phyloP scores from a whole-genome alignment of 169 alveolate species.

The Eimeria praecox region DNA sequence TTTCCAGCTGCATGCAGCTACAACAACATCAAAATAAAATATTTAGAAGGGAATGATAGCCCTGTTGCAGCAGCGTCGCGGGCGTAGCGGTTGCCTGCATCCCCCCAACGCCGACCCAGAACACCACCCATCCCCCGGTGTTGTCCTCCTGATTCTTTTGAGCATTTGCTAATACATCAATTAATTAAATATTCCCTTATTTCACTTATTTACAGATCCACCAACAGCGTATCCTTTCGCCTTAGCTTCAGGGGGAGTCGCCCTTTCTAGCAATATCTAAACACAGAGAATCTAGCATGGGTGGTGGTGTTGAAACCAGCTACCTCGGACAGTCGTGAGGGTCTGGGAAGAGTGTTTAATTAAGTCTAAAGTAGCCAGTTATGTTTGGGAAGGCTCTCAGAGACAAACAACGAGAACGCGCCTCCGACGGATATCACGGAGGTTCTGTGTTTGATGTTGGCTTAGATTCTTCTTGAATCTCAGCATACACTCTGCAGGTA shows the following conservation, averaged over 20 bases:
- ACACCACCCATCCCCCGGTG: conserved; percentile 19
- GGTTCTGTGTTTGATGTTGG: not conserved
- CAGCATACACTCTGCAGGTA: not conserved
- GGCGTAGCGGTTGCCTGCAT: not conserved
- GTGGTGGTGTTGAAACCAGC: not conserved
- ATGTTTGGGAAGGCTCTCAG: not conserved
- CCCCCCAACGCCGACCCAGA: conserved; percentile 61
- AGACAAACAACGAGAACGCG: not conserved
- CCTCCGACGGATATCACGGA: not conserved
- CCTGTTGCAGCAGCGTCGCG: not conserved
- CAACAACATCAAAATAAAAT: not conserved
- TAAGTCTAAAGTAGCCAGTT: too few relatives aligned
- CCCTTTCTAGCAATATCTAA: not conserved
- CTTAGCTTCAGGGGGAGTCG: not conserved
- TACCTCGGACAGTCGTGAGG: not conserved
- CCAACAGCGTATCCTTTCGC: not conserved
- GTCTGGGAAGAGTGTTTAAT: not conserved
- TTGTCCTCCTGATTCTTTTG: not conserved
- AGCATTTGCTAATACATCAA: not conserved
- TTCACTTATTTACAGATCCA: not conserved
- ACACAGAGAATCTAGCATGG: too few relatives aligned
- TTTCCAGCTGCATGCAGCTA: conserved; percentile 2
- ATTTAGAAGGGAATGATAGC: not conserved
- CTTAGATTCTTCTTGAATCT: not conserved
- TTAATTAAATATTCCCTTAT: not conserved